These are phyloP conservation scores for Teunomyces aglyptinius DNA, from an alignment of 805 yeast genomes.

Conservation along the genomic window DNA sequence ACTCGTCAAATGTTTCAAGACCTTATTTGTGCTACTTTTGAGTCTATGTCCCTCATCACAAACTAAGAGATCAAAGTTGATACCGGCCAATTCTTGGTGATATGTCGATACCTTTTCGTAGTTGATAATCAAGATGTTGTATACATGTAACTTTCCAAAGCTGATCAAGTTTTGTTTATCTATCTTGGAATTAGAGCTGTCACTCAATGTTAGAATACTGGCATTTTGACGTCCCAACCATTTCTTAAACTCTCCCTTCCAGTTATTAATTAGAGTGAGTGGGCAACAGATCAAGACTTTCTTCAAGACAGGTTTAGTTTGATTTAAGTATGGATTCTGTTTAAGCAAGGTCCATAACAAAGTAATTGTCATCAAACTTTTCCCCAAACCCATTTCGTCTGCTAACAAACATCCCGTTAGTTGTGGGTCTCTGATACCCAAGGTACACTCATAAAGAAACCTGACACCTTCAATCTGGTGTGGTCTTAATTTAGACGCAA, in stretches of 20 bases:
- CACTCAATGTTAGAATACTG: conserved; percentile 62
- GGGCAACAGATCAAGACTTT: conserved; percentile 86
- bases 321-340: conserved; percentile 49
- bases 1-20: conserved; percentile 57
- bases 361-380: conserved; percentile 79
- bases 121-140: conserved; percentile 81
- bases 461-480: conserved; percentile 85
- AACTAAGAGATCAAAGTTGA: conserved; percentile 63
- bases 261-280: conserved; percentile 80
- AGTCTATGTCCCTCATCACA: conserved; percentile 97
- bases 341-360: conserved; percentile 79
- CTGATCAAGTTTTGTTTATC: conserved; percentile 57
- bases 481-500: conserved; percentile 58
- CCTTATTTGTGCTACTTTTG: conserved; percentile 71
- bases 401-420: conserved; percentile 81
- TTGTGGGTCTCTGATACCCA: conserved; percentile 57
- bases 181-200: conserved; percentile 47
- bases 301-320: conserved; percentile 38
- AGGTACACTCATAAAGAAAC: conserved; percentile 78
- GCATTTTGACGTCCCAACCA: conserved; percentile 74
- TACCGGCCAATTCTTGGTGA: conserved; percentile 47
- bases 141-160: conserved; percentile 66
- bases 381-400: conserved; percentile 96
- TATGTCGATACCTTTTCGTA: conserved; percentile 74
- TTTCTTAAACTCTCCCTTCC: conserved; percentile 85